Evolutionary conservation across 1,284 basidiomycete genomes (phyloP).

Genomic region (Pyrrhoderma noxium): DNA sequence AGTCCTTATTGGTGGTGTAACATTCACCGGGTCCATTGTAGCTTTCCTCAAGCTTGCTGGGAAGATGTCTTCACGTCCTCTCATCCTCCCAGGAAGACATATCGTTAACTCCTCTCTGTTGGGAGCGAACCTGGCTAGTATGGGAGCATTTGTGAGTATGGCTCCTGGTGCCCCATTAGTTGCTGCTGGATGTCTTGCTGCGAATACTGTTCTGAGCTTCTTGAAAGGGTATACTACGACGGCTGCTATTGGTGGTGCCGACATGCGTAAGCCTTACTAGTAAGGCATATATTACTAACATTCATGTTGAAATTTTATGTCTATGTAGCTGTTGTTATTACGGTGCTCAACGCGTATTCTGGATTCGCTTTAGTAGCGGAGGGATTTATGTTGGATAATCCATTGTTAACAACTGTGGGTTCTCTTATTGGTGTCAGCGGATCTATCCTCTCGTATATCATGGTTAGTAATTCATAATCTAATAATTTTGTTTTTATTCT

Average conservation of each 20-base stretch:
- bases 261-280: conserved; percentile 70
- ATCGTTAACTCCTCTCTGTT: conserved; percentile 64
- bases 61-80: conserved; percentile 64
- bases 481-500: conserved; percentile 16
- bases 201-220: conserved; percentile 69
- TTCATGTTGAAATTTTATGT: conserved; percentile 15
- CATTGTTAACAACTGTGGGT: conserved; percentile 72
- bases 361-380: conserved; percentile 91
- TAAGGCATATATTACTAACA: background rate
- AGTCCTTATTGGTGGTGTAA: conserved; percentile 75
- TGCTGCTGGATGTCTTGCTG: conserved; percentile 69
- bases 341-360: conserved; percentile 81
- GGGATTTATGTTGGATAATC: conserved; percentile 85
- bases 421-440: conserved; percentile 81
- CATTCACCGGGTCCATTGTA: conserved; percentile 80
- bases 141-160: conserved; percentile 69
- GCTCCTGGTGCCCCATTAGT: conserved; percentile 62
- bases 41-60: conserved; percentile 82
- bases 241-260: conserved; percentile 80
- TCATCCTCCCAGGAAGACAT: conserved; percentile 69
- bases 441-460: conserved; percentile 85
- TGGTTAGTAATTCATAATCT: conserved; percentile 45
- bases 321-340: conserved; percentile 70
- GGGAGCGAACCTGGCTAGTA: conserved; percentile 58
- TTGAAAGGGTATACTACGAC: conserved; percentile 79